Conservation (phyloP, 176 grass and related monocot genomes). For the Dendrocalamus sinicus region DNA sequence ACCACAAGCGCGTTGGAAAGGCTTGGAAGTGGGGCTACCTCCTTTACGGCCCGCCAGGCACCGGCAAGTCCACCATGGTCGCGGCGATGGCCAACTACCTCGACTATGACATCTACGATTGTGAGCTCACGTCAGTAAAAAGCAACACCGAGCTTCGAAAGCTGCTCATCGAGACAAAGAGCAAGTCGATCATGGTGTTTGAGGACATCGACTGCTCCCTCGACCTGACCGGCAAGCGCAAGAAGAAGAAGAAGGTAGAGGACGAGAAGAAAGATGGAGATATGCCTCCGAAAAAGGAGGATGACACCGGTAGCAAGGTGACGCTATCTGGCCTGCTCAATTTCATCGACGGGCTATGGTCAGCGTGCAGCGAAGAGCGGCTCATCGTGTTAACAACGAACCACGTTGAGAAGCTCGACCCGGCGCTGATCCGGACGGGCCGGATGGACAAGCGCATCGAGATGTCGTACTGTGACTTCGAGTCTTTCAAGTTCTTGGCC, state of each 20-base stretch:
- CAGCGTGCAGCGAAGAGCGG: conserved; percentile 49
- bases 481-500: conserved; percentile 44
- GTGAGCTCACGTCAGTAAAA: conserved; percentile 48
- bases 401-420: conserved; percentile 35
- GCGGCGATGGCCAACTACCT: conserved; percentile 55
- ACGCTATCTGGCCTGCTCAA: conserved; percentile 57
- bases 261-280: no score
- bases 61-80: conserved; percentile 51
- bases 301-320: conserved; percentile 22
- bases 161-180: conserved; percentile 52
- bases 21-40: conserved; percentile 57
- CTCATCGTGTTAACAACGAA: conserved; percentile 56
- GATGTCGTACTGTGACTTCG: conserved; percentile 52
- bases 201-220: conserved; percentile 92
- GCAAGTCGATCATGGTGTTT: conserved; percentile 78
- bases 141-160: conserved; percentile 59
- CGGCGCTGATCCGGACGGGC: conserved; percentile 37
- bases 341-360: conserved; percentile 58
- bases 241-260: neutral
- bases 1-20: conserved; percentile 37
- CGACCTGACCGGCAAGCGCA: conserved; percentile 52
- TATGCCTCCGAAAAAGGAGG: neutral
- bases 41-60: conserved; percentile 47
- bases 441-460: conserved; percentile 44
- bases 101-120: conserved; percentile 48